Evolutionary conservation across 2,329 filamentous ascomycete species (phyloP), one percentile per base, ranked within the genome.

Genomic region (Lasiodiplodia sp.): DNA sequence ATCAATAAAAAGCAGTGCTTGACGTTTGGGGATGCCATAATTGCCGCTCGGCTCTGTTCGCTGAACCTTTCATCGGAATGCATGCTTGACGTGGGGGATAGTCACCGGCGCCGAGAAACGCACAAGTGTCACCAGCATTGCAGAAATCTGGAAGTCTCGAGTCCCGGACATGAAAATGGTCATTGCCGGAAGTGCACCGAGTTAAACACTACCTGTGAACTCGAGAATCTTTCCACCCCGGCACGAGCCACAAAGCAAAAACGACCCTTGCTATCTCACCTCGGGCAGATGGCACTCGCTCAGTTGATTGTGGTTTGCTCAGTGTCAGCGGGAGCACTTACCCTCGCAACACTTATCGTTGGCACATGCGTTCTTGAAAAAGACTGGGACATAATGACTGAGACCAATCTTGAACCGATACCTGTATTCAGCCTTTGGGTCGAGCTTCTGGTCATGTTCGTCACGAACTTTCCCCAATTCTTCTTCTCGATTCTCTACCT

Each of bases 41-140:
- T 76, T n/a, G 73, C 75, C 21, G 75, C 75, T 16, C 73, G 73
- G 3, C 72, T 72, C 6, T 31, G 76, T 52, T 67, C 72, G 21
- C 72, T 76, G 21, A 71, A 71, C 16, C 70, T 78, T 31, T 25
- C 47, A 21, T 75, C 73, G 2, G 76, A 77, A 64, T 77, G 75
- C 52, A 74, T 78, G 73, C 73, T 77, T 14, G 74, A 77, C 44
- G 73, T 72, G 2, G 67, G 69, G 18, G 72, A 77, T n/a, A 72
- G 65, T 12, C 75, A 72, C 62, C 71, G 73, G 37, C 69, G 72
- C 63, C 51, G 66, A 3, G 71, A 68, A 23, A 67, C 68, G 1
- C 75, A 77, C 51, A 72, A 69, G 10, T 77, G 75, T 57, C 76
- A 77, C 56, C 75, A 75, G 53, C 75, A 77, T 56, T 77, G 73